Conservation (phyloP, 2,329 filamentous ascomycete species). For the Sclerotinia glacialis region DNA sequence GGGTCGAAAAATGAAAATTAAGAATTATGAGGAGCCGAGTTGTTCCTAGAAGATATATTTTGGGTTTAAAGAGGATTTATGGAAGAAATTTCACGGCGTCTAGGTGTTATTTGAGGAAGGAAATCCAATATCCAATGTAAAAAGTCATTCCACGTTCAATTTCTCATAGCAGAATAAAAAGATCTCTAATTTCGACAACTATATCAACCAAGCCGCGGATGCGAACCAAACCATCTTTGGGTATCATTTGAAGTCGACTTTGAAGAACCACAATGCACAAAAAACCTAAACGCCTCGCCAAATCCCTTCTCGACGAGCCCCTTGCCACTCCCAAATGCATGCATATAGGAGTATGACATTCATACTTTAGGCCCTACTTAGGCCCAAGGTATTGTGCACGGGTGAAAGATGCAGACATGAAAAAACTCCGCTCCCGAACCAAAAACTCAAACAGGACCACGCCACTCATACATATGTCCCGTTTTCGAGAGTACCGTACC, state of each 20-base stretch:
- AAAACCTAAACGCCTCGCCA: background rate
- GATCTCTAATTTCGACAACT: constrained; percentile 21
- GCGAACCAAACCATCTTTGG: constrained; percentile 8
- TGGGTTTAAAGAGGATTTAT: constrained; percentile 5
- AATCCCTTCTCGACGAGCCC: constrained; percentile 25
- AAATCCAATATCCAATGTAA: constrained; percentile 8
- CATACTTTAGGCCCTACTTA: no score
- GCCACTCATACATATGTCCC: constrained; percentile 66
- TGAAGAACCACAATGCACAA: background rate
- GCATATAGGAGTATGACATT: no score
- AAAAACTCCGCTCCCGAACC: background rate
- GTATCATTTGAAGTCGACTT: constrained; percentile 15
- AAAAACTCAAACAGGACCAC: constrained; percentile 41
- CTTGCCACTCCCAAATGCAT: constrained; percentile 25
- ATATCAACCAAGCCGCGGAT: constrained; percentile 10
- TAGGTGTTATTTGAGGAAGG: constrained; percentile 23
- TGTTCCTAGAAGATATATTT: background rate
- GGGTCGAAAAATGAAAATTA: constrained; percentile 35
- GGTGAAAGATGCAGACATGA: background rate
- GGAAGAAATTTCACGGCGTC: constrained; percentile 13
- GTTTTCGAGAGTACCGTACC: constrained; percentile 81
- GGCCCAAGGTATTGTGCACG: no score
- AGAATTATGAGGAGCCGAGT: background rate
- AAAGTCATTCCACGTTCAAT: background rate
- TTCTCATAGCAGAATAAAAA: constrained; percentile 1